These are phyloP conservation scores for Yarrowia hollandica DNA, from an alignment of 805 yeast species.

Conservation along the genomic window DNA sequence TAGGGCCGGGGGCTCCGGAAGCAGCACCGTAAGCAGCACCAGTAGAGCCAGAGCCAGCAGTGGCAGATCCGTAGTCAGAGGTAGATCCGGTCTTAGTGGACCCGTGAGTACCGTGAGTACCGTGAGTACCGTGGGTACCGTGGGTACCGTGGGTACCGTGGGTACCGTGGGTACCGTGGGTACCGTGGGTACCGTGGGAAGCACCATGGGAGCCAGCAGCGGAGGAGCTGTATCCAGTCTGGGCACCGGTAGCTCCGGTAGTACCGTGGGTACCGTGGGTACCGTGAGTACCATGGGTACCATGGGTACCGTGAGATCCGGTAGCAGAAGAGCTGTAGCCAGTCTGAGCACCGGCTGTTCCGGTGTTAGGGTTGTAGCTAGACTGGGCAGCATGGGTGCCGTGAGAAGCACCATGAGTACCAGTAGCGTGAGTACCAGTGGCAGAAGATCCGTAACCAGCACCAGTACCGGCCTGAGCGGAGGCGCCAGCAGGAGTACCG, in stretches of 20 bases:
- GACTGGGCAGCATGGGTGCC: not conserved
- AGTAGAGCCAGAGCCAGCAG: not conserved
- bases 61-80: not conserved
- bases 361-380: too few relatives aligned
- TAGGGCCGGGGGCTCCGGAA: slow-evolving; percentile 6
- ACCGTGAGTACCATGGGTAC: not conserved
- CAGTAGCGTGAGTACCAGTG: not conserved
- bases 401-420: not conserved
- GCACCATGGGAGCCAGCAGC: not conserved
- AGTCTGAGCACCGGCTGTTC: not conserved
- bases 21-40: not conserved
- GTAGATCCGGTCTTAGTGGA: slow-evolving; percentile 3
- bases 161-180: slow-evolving; percentile 8
- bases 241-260: not conserved
- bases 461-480: slow-evolving; percentile 5
- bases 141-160: too few relatives aligned
- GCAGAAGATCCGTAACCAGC: not conserved
- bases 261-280: not conserved
- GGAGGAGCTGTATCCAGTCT: not conserved
- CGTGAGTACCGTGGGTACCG: too few relatives aligned
- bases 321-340: not conserved
- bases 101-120: too few relatives aligned
- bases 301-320: not conserved
- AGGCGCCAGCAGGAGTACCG: slow-evolving; percentile 11
- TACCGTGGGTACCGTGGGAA: slow-evolving; percentile 7